phyloP scores from a whole-genome alignment of 257 asterid species.

The Eustoma russellianum region DNA sequence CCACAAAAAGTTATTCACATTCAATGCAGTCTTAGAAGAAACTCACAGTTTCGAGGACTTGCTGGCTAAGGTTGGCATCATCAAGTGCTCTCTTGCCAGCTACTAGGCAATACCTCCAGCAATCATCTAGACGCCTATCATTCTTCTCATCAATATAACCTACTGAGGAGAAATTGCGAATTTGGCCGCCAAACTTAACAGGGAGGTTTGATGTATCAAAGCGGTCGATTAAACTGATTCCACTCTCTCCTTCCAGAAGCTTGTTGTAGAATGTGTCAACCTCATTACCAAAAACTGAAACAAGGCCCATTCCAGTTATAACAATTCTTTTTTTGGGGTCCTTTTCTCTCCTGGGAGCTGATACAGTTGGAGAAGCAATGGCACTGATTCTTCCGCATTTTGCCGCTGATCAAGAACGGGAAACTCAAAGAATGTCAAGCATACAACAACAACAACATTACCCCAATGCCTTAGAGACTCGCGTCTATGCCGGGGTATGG shows the following conservation, averaged over 20 bases:
- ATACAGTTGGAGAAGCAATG: conserved; percentile 24
- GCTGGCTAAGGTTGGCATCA: conserved; percentile 32
- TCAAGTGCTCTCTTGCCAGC: conserved; percentile 52
- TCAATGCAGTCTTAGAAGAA: background rate
- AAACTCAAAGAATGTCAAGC: background rate
- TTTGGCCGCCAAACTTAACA: conserved; percentile 40
- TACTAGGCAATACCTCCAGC: conserved; percentile 51
- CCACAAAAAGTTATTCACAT: too few relatives aligned
- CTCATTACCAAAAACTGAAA: conserved; percentile 50
- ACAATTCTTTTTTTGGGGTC: conserved; percentile 45
- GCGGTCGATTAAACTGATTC: conserved; percentile 35
- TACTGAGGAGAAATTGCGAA: conserved; percentile 34
- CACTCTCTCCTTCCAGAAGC: conserved; percentile 43
- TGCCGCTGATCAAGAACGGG: conserved; percentile 2
- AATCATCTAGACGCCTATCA: conserved; percentile 40
- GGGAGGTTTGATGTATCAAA: conserved; percentile 39
- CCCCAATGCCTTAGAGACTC: too few relatives aligned
- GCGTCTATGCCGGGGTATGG: too few relatives aligned
- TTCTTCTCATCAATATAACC: conserved; percentile 42
- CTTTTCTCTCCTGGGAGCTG: conserved; percentile 40
- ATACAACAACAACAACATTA: too few relatives aligned
- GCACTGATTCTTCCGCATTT: conserved; percentile 29
- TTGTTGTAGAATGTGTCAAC: conserved; percentile 29
- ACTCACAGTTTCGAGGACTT: conserved; percentile 28
- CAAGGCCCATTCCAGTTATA: conserved; percentile 50